Percentiles rank a stretch among this genome's conserved stretches.
Conservation (phyloP, 2,329 filamentous ascomycete genomes). For the Paecilomyces variotii region DNA sequence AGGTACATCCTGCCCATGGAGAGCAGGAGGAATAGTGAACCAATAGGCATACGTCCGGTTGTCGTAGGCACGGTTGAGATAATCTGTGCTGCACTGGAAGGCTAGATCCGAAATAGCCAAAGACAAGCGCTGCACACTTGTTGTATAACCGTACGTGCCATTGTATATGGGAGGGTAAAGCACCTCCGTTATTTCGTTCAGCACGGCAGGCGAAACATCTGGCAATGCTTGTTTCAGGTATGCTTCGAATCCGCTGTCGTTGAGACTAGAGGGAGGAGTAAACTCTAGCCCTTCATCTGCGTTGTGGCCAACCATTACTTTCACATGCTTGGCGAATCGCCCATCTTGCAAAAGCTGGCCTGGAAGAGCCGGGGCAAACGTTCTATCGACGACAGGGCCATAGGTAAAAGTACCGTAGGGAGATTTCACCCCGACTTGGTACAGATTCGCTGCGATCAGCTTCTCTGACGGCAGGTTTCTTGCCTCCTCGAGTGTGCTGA, state of each 20-base stretch:
- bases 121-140: slow-evolving; percentile 34
- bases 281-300: slow-evolving; percentile 37
- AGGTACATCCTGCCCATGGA: slow-evolving; percentile 45
- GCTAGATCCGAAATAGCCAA: slow-evolving; percentile 36
- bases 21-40: slow-evolving; percentile 45
- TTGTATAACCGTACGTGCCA: slow-evolving; percentile 41
- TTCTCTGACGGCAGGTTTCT: slow-evolving; percentile 31
- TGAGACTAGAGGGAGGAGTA: slow-evolving; percentile 24
- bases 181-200: slow-evolving; percentile 38
- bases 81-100: slow-evolving; percentile 48
- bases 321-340: slow-evolving; percentile 37
- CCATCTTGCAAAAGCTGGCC: slow-evolving; percentile 38
- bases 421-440: slow-evolving; percentile 29
- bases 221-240: slow-evolving; percentile 17
- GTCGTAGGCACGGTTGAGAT: slow-evolving; percentile 42
- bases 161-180: slow-evolving; percentile 47
- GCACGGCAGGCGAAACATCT: slow-evolving; percentile 12
- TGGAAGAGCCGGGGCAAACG: slow-evolving; percentile 42
- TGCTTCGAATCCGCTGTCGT: slow-evolving; percentile 13
- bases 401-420: slow-evolving; percentile 38
- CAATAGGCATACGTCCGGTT: slow-evolving; percentile 47
- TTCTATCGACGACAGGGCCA: slow-evolving; percentile 42
- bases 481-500: slow-evolving; percentile 38
- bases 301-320: slow-evolving; percentile 40
- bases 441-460: slow-evolving; percentile 37